A percentile compares a stretch with the other conserved stretches of the same genome.
phyloP scores from a whole-genome alignment of 345 rosid genomes.

The Boechera divaricarpa region DNA sequence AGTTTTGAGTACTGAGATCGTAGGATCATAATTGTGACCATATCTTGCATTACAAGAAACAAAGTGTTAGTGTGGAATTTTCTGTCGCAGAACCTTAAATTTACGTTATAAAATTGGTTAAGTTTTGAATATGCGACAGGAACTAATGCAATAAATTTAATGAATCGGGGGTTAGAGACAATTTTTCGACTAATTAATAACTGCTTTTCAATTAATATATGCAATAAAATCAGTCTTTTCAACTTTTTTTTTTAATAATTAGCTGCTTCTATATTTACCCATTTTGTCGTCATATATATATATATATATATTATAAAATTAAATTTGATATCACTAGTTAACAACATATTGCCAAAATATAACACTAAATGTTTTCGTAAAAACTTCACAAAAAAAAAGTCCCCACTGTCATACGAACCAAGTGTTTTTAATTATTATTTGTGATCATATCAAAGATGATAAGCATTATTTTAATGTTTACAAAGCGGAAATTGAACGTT shows the following conservation, averaged over 20 bases:
- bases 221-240: not conserved
- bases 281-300: no score
- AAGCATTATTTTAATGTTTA: not conserved
- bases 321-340: not conserved
- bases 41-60: not conserved
- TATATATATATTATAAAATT: not conserved
- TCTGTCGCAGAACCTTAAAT: not conserved
- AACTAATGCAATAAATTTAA: not conserved
- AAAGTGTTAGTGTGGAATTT: not conserved
- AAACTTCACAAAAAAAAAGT: not conserved
- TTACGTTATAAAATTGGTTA: not conserved
- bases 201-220: no score
- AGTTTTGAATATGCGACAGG: not conserved
- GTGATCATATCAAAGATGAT: not conserved
- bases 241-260: no score
- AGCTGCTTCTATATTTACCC: not conserved
- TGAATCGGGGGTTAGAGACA: not conserved
- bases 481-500: not conserved
- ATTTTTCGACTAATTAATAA: not conserved
- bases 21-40: not conserved
- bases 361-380: not conserved
- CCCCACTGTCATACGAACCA: not conserved
- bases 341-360: not conserved
- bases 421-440: constrained; percentile 4
- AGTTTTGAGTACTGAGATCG: not conserved